phyloP scores from a whole-genome alignment of 306 rosid genomes.

The Inga oerstediana region DNA sequence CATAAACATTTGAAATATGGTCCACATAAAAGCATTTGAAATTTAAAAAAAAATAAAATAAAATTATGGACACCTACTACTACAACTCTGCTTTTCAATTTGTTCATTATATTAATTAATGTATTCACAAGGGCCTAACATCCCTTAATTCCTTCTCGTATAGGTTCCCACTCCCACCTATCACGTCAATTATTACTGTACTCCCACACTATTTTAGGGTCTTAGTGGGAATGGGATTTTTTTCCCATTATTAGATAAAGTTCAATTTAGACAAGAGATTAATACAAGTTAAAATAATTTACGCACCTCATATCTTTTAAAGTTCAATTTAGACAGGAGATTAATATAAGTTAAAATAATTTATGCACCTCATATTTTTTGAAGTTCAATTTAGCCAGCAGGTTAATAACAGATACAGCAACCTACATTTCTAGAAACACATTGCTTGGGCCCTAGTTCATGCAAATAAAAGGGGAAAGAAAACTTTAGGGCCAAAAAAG shows the following conservation, averaged over 20 bases:
- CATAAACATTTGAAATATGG: neutral
- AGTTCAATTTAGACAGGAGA: too few species aligned
- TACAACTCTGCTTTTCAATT: neutral
- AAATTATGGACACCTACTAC: neutral
- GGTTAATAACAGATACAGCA: too few species aligned
- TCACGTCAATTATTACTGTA: neutral
- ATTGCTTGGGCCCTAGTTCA: neutral
- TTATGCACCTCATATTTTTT: too few species aligned
- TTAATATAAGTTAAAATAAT: too few species aligned
- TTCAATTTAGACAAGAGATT: neutral
- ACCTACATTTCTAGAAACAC: neutral
- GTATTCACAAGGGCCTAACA: neutral
- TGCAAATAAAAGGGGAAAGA: neutral
- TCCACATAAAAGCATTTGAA: neutral
- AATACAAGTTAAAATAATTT: too few species aligned
- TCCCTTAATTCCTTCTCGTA: neutral
- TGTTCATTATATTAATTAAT: neutral
- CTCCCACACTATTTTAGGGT: neutral
- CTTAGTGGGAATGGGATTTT: neutral
- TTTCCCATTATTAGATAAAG: neutral
- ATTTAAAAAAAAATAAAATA: neutral
- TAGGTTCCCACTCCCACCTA: neutral
- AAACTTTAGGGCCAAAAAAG: neutral
- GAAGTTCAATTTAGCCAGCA: too few species aligned
- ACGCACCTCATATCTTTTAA: too few species aligned